Percentiles rank a stretch among this genome's conserved stretches.
Evolutionary conservation across 179 eudicot species (phyloP).

Genomic region (Silene noctiflora): DNA sequence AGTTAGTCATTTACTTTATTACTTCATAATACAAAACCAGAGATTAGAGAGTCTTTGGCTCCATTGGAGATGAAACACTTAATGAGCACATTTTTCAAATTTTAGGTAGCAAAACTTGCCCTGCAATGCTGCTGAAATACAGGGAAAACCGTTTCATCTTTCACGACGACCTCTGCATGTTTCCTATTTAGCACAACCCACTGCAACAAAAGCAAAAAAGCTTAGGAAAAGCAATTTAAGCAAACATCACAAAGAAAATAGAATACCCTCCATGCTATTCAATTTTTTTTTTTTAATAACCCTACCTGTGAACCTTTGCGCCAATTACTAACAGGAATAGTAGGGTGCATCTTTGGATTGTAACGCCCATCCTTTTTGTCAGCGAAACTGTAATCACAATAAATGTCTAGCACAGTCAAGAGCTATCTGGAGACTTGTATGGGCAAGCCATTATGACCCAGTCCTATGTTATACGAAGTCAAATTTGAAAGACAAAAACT

Average conservation of each 20-base stretch:
- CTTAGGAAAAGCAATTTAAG: not conserved
- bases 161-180: slow-evolving; percentile 70
- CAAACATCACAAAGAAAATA: not conserved
- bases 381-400: slow-evolving; percentile 56
- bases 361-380: slow-evolving; percentile 90
- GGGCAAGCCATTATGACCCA: not conserved
- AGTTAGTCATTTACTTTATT: not conserved
- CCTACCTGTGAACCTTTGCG: slow-evolving; percentile 95
- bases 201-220: slow-evolving; percentile 46
- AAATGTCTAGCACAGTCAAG: not conserved
- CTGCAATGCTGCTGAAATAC: slow-evolving; percentile 74
- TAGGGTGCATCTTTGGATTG: slow-evolving; percentile 87
- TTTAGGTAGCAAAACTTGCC: slow-evolving; percentile 41
- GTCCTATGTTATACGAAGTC: not conserved
- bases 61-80: not conserved
- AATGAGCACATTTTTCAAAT: not conserved
- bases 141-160: slow-evolving; percentile 63
- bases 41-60: not conserved
- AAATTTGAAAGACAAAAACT: not conserved
- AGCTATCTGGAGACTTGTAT: not conserved
- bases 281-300: not conserved
- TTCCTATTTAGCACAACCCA: slow-evolving; percentile 85
- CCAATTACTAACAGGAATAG: slow-evolving; percentile 68
- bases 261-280: not conserved
- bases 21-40: not conserved